Percentiles rank a stretch among this genome's conserved stretches.
Evolutionary conservation across 208 protist genomes (phyloP).

Genomic region (Balamuthia mandrillaris): DNA sequence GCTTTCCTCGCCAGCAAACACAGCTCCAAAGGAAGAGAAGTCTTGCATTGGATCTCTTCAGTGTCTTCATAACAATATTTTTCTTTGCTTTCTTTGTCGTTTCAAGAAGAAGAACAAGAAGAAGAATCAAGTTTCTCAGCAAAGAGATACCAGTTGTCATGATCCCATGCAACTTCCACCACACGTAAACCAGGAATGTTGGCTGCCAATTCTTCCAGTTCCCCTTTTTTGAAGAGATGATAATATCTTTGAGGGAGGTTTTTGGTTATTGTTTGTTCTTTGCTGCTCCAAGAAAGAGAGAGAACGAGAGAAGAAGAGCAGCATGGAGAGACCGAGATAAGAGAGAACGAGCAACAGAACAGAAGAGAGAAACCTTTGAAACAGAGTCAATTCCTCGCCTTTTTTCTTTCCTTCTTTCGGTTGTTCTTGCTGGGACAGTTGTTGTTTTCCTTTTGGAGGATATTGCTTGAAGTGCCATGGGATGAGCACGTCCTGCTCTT

Average conservation of each 20-base stretch:
- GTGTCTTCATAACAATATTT: too few relatives aligned
- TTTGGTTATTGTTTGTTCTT: not conserved
- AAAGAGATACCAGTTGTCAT: constrained; percentile 49
- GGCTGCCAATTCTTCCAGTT: constrained; percentile 16
- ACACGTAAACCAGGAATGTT: not conserved
- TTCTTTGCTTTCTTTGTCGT: too few relatives aligned
- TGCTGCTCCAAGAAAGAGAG: not conserved
- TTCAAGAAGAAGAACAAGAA: too few relatives aligned
- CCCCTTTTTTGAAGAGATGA: constrained; percentile 50
- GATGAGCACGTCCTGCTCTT: constrained; percentile 44
- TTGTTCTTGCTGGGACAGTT: not conserved
- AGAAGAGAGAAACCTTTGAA: not conserved
- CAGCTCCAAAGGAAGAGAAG: too few relatives aligned
- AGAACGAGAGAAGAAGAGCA: not conserved
- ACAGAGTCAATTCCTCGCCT: not conserved
- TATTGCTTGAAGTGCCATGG: constrained; percentile 32
- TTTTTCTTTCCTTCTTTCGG: not conserved
- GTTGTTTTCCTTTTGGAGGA: not conserved
- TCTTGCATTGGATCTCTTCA: too few relatives aligned
- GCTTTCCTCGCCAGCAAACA: too few relatives aligned
- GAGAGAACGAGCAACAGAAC: not conserved
- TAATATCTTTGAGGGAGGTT: constrained; percentile 48
- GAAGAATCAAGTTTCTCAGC: constrained; percentile 26
- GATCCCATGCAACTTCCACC: constrained; percentile 25
- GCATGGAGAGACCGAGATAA: not conserved